Evolutionary conservation across 2,329 filamentous ascomycete species (phyloP), one percentile per base, ranked within the genome.

Genomic region (Lecanicillium sp.): DNA sequence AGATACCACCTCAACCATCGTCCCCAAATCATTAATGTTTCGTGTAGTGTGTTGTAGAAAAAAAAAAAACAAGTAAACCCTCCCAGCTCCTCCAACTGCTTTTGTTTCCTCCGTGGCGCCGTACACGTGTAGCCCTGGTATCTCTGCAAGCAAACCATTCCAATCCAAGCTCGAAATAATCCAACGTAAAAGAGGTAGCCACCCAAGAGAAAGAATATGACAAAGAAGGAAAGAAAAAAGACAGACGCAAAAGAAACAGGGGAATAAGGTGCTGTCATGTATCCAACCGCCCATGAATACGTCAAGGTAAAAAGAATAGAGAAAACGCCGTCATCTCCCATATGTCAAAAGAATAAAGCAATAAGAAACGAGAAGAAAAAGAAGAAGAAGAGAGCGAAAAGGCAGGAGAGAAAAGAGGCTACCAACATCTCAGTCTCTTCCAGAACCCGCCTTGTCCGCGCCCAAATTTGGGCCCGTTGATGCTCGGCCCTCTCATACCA

Each of bases 401-500:
- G 7, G 11, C 41, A 30, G 19, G 12, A 17, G 8, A 5, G 15
- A 14, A 19, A n/a, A n/a, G n/a, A n/a, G n/a, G n/a, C 27, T 56
- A 81, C 77, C 77, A 81, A 54, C 69, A 83, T 60, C 76, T 65
- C 55, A 80, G 58, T 57, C 67, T 76, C 63, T 67, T 76, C 77
- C 75, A 81, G 59, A 81, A 80, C 9, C 70, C 70, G 1, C 65
- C 64, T 1, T 67, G 63, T 2, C 64, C 67, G 26, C 67, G 63
- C 1, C 71, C 72, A 10, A 74, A 55, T 26, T 66, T 67, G 19
- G 72, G 67, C n/a, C 69, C 69, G 14, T 68, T 62, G 7, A 72
- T 55, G 29, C 62, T 68, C 10, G 70, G 67, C 1, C 71, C 72
- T 21, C 72, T 66, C 7, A 71, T 58, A 15, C 74, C 69, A 0